A percentile compares a stretch with the other conserved stretches of the same genome.
Evolutionary conservation across 371 early-diverging fungal genomes (phyloP).

Genomic region (Mucor lusitanicus): DNA sequence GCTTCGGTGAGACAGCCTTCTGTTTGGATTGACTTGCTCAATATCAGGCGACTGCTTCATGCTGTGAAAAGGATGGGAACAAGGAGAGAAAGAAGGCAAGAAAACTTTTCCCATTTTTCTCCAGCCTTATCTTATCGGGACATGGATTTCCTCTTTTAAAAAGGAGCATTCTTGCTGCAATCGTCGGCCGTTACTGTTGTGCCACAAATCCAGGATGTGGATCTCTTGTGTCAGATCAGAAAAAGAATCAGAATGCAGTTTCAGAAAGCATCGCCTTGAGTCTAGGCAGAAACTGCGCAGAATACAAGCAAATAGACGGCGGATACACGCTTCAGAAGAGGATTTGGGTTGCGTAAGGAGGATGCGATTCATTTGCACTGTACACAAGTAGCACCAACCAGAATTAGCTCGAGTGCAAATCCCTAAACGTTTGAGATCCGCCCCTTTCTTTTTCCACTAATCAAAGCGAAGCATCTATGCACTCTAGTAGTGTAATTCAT

Average conservation of each 20-base stretch:
- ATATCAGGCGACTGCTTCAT: neutral
- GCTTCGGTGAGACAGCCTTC: conserved; percentile 4
- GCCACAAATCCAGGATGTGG: neutral
- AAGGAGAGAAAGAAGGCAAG: neutral
- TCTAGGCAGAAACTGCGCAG: too few species aligned
- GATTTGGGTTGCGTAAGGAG: neutral
- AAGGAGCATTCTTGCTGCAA: neutral
- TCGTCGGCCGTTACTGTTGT: neutral
- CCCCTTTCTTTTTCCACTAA: neutral
- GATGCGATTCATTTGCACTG: neutral
- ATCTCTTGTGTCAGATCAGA: neutral
- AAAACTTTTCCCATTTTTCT: neutral
- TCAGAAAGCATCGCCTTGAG: too few species aligned
- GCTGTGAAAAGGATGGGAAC: neutral
- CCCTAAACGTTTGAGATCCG: neutral
- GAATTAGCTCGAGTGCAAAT: neutral
- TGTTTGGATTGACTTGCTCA: neutral
- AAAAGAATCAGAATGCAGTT: neutral
- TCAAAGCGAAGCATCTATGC: neutral
- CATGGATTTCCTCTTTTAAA: neutral
- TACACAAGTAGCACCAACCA: neutral
- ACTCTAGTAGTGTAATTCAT: too few species aligned
- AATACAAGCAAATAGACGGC: too few species aligned
- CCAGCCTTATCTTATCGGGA: neutral
- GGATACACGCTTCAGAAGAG: too few species aligned